Conservation (phyloP, 108 stramenopile species). For the Ochromonas danica region DNA sequence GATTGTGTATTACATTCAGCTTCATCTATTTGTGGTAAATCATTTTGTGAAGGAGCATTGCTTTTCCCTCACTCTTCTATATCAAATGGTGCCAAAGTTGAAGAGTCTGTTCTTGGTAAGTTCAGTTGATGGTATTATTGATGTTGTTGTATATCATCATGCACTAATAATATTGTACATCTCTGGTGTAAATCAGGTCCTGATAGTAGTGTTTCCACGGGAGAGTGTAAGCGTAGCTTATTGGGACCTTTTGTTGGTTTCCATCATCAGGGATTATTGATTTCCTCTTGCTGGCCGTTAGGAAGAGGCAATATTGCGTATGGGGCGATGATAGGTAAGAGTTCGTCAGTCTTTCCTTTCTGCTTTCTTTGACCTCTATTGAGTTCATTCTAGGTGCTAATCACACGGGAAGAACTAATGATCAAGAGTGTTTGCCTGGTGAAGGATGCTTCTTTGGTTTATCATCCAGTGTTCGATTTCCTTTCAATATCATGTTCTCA, state of each 20-base stretch:
- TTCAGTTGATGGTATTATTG: too few species aligned
- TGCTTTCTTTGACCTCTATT: too few species aligned
- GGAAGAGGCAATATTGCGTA: slow-evolving; percentile 93
- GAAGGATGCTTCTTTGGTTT: slow-evolving; percentile 92
- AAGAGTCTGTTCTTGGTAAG: slow-evolving; percentile 23
- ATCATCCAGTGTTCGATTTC: slow-evolving; percentile 74
- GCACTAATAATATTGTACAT: slow-evolving; percentile 68
- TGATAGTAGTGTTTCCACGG: slow-evolving; percentile 70
- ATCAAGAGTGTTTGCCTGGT: slow-evolving; percentile 80
- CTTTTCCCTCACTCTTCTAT: neutral
- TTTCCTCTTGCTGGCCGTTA: slow-evolving; percentile 80
- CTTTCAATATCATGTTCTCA: slow-evolving; percentile 70
- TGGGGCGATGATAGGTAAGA: slow-evolving; percentile 82
- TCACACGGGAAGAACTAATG: slow-evolving; percentile 87
- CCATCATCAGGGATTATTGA: slow-evolving; percentile 83
- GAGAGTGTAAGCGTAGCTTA: slow-evolving; percentile 72
- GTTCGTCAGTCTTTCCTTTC: neutral
- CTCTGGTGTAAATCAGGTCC: slow-evolving; percentile 77
- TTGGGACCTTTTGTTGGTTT: slow-evolving; percentile 81
- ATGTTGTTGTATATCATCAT: slow-evolving; percentile 24
- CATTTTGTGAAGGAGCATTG: slow-evolving; percentile 6
- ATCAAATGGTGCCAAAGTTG: slow-evolving; percentile 1
- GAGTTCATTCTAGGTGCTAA: too few species aligned
- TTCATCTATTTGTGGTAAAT: neutral
- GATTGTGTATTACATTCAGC: slow-evolving; percentile 8